Conservation (phyloP, 441 rosid genomes). For the Mallotus repandus region DNA sequence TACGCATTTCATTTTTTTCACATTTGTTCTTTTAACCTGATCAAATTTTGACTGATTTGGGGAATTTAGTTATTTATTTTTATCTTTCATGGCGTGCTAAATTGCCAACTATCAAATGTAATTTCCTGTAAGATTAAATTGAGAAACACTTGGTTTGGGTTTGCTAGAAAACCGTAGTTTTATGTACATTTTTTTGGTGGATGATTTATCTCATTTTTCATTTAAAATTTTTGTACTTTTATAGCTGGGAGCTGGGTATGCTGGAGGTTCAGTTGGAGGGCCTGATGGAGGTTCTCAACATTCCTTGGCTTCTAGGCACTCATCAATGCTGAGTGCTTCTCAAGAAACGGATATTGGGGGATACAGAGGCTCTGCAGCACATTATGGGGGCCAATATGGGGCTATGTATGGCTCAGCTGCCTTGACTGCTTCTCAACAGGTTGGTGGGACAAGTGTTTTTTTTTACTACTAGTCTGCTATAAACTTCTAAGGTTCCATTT, state of each 20-base stretch:
- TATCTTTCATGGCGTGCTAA: not conserved
- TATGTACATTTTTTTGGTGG: not conserved
- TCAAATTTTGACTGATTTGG: too few species aligned
- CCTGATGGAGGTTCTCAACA: conserved; percentile 66
- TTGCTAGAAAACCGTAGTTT: not conserved
- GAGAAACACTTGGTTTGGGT: not conserved
- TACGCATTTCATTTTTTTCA: too few species aligned
- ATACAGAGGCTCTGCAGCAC: conserved; percentile 63
- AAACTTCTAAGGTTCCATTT: not conserved
- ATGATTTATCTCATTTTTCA: not conserved
- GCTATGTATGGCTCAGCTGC: conserved; percentile 60
- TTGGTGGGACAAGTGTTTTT: conserved; percentile 16
- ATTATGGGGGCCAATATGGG: conserved; percentile 70
- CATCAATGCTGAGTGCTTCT: conserved; percentile 49
- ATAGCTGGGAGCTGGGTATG: conserved; percentile 63
- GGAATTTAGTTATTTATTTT: too few species aligned
- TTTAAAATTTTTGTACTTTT: not conserved
- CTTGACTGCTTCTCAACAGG: conserved; percentile 63
- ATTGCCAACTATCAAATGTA: not conserved
- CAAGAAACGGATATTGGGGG: conserved; percentile 69
- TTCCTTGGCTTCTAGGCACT: conserved; percentile 61
- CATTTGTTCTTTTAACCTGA: too few species aligned
- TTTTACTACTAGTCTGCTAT: too few species aligned
- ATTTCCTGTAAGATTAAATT: not conserved
- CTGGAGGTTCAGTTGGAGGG: conserved; percentile 68